Evolutionary conservation across 495 filamentous ascomycete genomes (phyloP), one percentile per base, ranked within the genome.

Genomic region (Xylaria flabelliformis): DNA sequence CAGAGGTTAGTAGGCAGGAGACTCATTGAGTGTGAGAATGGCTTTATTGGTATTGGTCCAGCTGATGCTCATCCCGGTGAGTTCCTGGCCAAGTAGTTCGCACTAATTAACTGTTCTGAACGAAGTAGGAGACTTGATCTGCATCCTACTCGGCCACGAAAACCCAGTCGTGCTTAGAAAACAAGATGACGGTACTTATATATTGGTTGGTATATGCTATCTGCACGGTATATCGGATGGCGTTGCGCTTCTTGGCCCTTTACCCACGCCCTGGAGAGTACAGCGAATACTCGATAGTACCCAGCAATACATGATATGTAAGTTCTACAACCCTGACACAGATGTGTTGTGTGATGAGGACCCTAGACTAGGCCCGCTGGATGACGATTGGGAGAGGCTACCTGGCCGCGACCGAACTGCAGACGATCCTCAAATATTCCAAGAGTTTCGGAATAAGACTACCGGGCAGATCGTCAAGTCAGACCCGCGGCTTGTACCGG

Each of bases 361-460:
- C 53, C 26, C 53, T 0, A 58, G 26, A 7, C 26, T 58, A 10
- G 53, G 17, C 3, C 29, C 53, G 13, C 53, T 58, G 6, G 53
- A 13, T 32, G 53, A 58, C 15, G 0, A 58, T 13, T 58, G 26
- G 53, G 53, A 58, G 17, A 58, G 53, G 26, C 53, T 58, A 17
- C 15, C 3, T 29, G 1, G 7, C 8, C 53, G 53, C 15, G 53
- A 58, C 53, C 24, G 26, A 13, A 58, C 53, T 4, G 53, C 53
- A 58, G 53, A 58, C 17, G 53, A 58, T 13, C 53, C 53, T 32
- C 10, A 58, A 58, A 32, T 58, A 58, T 58, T 58, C 7, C 53
- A 58, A 17, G 53, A 58, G 17, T 58, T 58, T 13, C 26, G 53
- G 9, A 12, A 58, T 32, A 58, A 58, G 7, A 3, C 53, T 58